These are phyloP conservation scores for Ophiocordyceps polyrhachis-furcata DNA, from an alignment of 2,329 filamentous ascomycete genomes.

Conservation along the genomic window DNA sequence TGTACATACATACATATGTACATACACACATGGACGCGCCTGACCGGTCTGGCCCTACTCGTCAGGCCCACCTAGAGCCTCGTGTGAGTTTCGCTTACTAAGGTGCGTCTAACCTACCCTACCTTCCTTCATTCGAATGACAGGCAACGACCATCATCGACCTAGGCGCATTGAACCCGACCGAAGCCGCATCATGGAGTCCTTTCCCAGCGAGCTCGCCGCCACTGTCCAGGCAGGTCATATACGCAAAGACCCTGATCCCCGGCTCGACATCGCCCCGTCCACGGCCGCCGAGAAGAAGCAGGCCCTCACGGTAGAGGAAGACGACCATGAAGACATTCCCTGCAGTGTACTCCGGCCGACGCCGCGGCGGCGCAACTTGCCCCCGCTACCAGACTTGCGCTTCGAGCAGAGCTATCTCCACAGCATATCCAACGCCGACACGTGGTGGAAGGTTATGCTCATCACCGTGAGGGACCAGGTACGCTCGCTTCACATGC, in stretches of 20 bases:
- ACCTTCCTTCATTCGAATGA: too few species aligned
- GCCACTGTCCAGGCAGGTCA: constrained; percentile 67
- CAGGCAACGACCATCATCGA: too few species aligned
- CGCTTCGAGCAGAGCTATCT: constrained; percentile 98
- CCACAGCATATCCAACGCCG: constrained; percentile 63
- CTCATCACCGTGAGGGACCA: constrained; percentile 83
- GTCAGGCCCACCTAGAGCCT: too few species aligned
- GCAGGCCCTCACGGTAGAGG: constrained; percentile 12
- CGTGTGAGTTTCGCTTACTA: too few species aligned
- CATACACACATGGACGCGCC: too few species aligned
- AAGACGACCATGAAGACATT: constrained; percentile 45
- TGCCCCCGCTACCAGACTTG: constrained; percentile 63
- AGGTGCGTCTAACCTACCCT: too few species aligned
- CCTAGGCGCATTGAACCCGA: neutral
- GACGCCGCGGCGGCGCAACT: constrained; percentile 23
- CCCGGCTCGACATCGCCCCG: constrained; percentile 60
- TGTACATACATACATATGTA: too few species aligned
- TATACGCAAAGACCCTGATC: constrained; percentile 54
- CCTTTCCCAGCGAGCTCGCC: constrained; percentile 48
- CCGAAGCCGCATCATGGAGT: constrained; percentile 22
- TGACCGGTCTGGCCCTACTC: too few species aligned
- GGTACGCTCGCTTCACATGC: constrained; percentile 28
- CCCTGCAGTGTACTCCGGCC: constrained; percentile 46
- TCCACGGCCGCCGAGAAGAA: constrained; percentile 52
- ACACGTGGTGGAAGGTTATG: constrained; percentile 60